A percentile compares a stretch with the other conserved stretches of the same genome.
Evolutionary conservation across 495 filamentous ascomycete genomes (phyloP).

Genomic region (Neurospora tetraspora): DNA sequence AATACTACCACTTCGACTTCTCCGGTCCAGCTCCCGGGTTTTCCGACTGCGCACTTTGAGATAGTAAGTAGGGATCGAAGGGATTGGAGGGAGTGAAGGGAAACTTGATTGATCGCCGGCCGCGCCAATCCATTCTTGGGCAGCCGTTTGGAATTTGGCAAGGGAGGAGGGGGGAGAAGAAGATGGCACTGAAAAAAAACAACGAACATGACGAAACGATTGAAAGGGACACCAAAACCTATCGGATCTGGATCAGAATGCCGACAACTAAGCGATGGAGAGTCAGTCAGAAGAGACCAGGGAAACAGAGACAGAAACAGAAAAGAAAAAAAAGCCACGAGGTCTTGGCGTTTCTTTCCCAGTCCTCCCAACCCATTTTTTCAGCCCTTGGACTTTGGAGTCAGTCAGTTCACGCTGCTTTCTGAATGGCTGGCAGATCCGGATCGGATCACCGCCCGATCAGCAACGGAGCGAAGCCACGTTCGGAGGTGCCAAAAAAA

Average conservation of each 20-base stretch:
- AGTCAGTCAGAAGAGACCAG: neutral
- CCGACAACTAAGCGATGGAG: neutral
- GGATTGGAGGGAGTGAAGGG: neutral
- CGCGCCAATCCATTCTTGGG: neutral
- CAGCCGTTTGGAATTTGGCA: neutral
- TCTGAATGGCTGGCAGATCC: neutral
- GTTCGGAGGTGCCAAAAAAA: neutral
- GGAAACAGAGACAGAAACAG: neutral
- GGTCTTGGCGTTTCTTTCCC: neutral
- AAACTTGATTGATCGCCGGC: neutral
- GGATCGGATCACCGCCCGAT: neutral
- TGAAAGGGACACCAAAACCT: neutral
- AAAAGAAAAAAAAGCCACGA: neutral
- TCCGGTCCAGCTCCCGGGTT: neutral
- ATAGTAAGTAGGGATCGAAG: neutral
- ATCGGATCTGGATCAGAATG: neutral
- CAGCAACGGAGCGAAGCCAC: neutral
- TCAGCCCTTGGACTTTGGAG: neutral
- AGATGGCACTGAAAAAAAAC: neutral
- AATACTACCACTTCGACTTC: neutral
- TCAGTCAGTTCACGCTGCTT: neutral
- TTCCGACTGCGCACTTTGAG: neutral
- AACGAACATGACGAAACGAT: neutral
- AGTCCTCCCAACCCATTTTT: neutral
- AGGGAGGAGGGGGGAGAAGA: neutral